Evolutionary conservation across 2,329 filamentous ascomycete genomes (phyloP).

Genomic region (Kalaharituber pfeilii): DNA sequence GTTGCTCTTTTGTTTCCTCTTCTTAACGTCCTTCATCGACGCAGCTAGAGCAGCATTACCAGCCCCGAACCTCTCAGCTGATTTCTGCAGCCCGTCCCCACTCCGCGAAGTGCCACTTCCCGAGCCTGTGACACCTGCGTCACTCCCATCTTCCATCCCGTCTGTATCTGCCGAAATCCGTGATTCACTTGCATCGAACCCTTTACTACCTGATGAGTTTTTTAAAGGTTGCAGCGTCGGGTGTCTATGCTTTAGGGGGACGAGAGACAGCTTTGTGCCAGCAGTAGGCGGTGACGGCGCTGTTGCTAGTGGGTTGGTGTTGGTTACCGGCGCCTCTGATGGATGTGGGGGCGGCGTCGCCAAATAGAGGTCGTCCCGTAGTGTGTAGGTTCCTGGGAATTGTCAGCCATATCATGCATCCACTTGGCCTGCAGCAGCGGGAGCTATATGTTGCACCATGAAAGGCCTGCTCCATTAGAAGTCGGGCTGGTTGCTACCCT

Average conservation of each 20-base stretch:
- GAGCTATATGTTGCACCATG: not conserved
- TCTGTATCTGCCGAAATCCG: constrained; percentile 44
- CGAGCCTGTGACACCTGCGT: constrained; percentile 29
- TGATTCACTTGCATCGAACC: constrained; percentile 43
- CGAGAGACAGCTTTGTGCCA: constrained; percentile 68
- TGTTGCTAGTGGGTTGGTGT: constrained; percentile 81
- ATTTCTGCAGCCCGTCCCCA: constrained; percentile 10
- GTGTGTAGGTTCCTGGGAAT: constrained; percentile 58
- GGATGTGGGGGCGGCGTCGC: constrained; percentile 91
- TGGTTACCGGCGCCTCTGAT: constrained; percentile 71
- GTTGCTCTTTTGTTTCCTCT: constrained; percentile 90
- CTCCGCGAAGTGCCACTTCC: constrained; percentile 18
- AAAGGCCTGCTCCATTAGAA: no score
- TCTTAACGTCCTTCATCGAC: constrained; percentile 57
- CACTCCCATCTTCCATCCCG: constrained; percentile 30
- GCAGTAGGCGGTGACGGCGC: constrained; percentile 64
- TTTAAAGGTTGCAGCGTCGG: constrained; percentile 12
- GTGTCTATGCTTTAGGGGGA: constrained; percentile 49
- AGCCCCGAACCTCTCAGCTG: constrained; percentile 49
- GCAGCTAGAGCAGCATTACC: constrained; percentile 58
- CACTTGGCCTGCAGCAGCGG: not conserved
- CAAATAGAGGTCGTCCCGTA: constrained; percentile 80
- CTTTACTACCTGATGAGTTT: not conserved
- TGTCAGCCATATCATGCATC: not conserved
- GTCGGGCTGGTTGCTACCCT: no score